A percentile compares a stretch with the other conserved stretches of the same genome.
Conservation (phyloP, 176 grass and related monocot species). For the Avena atlantica region DNA sequence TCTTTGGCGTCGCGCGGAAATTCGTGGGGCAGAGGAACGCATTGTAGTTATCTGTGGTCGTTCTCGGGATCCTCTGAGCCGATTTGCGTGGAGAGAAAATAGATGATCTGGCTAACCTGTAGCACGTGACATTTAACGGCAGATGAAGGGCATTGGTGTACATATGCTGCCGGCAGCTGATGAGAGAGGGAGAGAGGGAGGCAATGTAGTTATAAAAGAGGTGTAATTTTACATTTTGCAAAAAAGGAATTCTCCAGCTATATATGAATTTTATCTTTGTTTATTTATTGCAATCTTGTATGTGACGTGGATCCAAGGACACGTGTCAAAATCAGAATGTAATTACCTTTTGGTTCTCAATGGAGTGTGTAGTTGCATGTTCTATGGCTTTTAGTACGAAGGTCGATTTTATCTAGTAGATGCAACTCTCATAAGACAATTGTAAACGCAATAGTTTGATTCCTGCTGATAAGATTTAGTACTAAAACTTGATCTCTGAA, state of each 20-base stretch:
- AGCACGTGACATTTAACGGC: constrained; percentile 30
- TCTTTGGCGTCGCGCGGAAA: constrained; percentile 71
- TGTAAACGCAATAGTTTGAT: too few relatives aligned
- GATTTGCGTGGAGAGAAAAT: background rate
- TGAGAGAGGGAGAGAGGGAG: constrained; percentile 32
- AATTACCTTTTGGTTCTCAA: background rate
- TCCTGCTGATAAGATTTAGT: too few relatives aligned
- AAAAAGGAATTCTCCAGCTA: constrained; percentile 31
- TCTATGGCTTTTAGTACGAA: background rate
- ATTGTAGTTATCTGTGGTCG: constrained; percentile 46
- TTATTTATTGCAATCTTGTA: constrained; percentile 40
- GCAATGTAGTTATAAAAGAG: background rate
- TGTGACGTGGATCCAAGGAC: background rate
- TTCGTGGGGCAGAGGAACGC: constrained; percentile 65
- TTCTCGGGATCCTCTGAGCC: background rate
- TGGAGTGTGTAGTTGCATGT: background rate
- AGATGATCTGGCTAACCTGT: background rate
- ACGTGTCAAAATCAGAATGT: background rate
- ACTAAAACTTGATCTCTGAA: too few relatives aligned
- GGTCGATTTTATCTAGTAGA: background rate
- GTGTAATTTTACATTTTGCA: constrained; percentile 37
- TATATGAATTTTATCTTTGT: constrained; percentile 42
- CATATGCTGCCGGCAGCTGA: constrained; percentile 31
- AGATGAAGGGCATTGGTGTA: constrained; percentile 49
- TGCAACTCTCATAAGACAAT: too few relatives aligned